A percentile compares a stretch with the other conserved stretches of the same genome.
phyloP scores from a whole-genome alignment of 1,284 basidiomycete species.

The Cryptococcus floricola region DNA sequence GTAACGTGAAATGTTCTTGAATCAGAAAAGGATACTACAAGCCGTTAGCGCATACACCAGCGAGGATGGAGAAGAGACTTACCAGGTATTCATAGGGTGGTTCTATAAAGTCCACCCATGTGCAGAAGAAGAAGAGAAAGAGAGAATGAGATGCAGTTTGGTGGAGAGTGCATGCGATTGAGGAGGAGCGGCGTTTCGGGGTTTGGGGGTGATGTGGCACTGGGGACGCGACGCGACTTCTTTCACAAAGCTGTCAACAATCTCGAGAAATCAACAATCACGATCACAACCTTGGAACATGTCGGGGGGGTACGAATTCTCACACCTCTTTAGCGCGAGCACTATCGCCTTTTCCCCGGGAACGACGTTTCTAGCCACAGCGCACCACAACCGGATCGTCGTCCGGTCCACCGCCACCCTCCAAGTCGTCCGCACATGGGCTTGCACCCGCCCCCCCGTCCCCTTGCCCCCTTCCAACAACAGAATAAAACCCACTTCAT shows the following conservation, averaged over 20 bases:
- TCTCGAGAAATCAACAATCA: constrained; percentile 1
- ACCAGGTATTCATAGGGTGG: constrained; percentile 10
- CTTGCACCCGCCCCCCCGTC: constrained; percentile 13
- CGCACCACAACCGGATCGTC: constrained; percentile 30
- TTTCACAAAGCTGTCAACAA: background rate
- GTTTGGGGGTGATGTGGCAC: constrained; percentile 6
- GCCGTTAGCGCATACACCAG: background rate
- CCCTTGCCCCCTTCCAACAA: background rate
- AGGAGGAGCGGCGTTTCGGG: constrained; percentile 1
- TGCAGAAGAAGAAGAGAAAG: constrained; percentile 3
- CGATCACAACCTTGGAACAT: constrained; percentile 8
- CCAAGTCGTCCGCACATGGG: constrained; percentile 40
- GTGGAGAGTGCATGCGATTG: background rate
- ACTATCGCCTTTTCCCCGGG: constrained; percentile 42
- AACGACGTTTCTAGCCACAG: constrained; percentile 45
- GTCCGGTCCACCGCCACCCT: constrained; percentile 43
- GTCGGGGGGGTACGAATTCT: constrained; percentile 44
- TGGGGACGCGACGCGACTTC: constrained; percentile 1
- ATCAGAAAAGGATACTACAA: background rate
- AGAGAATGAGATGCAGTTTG: background rate
- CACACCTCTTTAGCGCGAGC: constrained; percentile 26
- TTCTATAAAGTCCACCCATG: constrained; percentile 11
- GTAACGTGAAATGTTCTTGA: background rate
- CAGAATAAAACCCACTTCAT: background rate
- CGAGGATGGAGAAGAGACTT: background rate